These are phyloP conservation scores for Dipteronia dyeriana DNA, from an alignment of 345 rosid genomes.

Conservation along the genomic window DNA sequence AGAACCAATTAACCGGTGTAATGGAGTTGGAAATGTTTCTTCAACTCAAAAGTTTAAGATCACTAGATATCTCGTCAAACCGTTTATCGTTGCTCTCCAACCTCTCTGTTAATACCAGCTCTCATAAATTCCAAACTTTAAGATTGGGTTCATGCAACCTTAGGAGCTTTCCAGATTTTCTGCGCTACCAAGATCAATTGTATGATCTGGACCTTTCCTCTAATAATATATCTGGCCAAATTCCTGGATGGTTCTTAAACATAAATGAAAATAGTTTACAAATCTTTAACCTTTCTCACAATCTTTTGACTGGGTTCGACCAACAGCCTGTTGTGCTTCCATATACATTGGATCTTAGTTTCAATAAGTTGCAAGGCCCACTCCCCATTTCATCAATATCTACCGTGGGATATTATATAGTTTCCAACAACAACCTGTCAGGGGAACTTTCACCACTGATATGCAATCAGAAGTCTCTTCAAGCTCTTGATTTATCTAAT, in stretches of 20 bases:
- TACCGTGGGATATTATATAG: rapidly evolving
- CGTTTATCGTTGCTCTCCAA: too few species aligned
- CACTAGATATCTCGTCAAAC: too few species aligned
- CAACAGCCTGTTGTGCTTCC: not conserved
- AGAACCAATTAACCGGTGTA: too few species aligned
- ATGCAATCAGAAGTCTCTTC: conserved; percentile 15
- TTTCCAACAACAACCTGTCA: conserved; percentile 16
- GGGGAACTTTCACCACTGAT: conserved; percentile 20
- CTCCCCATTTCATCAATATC: conserved; percentile 19
- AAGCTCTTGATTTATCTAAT: conserved; percentile 19
- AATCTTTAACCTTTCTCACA: not conserved
- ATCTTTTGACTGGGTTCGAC: conserved; percentile 16
- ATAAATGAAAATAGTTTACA: not conserved
- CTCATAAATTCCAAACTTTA: too few species aligned
- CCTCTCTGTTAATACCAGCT: too few species aligned
- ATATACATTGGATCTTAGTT: not conserved
- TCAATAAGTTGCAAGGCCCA: not conserved
- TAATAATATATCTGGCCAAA: conserved; percentile 22
- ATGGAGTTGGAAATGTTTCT: too few species aligned
- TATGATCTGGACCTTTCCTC: too few species aligned
- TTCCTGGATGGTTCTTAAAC: not conserved
- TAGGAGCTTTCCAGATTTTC: too few species aligned
- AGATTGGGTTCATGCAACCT: too few species aligned
- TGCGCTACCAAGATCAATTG: too few species aligned
- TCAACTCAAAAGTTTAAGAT: too few species aligned